Evolutionary conservation across 1,284 basidiomycete species (phyloP), one percentile per base, ranked within the genome.

Genomic region (Ganoderma meredithae): DNA sequence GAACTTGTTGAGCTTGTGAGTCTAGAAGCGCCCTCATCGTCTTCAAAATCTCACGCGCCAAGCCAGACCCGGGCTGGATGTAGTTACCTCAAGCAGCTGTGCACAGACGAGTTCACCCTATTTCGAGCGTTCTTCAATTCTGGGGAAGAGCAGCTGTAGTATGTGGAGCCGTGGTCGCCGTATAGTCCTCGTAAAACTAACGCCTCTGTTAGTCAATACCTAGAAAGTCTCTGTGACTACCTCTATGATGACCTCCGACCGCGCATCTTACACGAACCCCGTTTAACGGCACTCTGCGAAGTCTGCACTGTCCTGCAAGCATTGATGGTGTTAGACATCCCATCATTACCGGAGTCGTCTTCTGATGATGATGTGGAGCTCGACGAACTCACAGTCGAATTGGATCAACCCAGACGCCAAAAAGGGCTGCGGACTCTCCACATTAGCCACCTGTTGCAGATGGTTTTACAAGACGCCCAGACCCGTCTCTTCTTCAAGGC

Each of bases 221-320:
- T 98, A 27, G 96, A 97, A 81, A 90, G 86, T 6, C 85, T 98
- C 0, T 98, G 95, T 75, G 96, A 98, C 80, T 89, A 95, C 74
- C 88, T 98, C 31, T 97, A 96, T 77, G 96, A 98, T 79, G 94
- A 96, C 73, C 88, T 98, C 3, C 91, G 96, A 1, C 96, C 96
- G 5, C 90, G 95, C 7, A 97, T 98, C 72, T 86, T 98, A 1
- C 96, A 98, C 75, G 96, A 98, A 77, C 90, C 91, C 0, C 89
- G 91, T 6, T 87, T 98, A 59, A 91, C 91, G 1, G 90, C 91
- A 0, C 88, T 98, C 1, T 96, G 95, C 76, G 94, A 96, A 79
- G 93, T 98, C 39, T 98, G 96, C 83, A 97, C 95, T 0, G 95
- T 98, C 25, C 84, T 98, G 1, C 94, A 96, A 79, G 96, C 95